Base-by-base conservation (phyloP, 208 protist species). In the Strigomonas galati region DNA sequence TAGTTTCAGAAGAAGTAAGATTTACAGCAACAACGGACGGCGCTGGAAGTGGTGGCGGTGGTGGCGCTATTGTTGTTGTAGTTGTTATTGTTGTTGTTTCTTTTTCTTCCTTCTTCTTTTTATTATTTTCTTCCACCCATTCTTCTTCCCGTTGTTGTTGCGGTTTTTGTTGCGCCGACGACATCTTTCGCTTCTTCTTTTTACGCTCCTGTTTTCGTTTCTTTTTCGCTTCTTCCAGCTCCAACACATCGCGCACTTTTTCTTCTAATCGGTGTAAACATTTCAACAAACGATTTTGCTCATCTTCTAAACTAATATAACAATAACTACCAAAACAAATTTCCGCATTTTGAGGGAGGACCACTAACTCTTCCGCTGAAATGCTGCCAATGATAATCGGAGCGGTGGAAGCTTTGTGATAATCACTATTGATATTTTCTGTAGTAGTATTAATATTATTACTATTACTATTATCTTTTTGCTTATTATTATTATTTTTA, bases 261-360 rank as follows among this genome's bases (percentile, higher is more conserved):
- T 62, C 28, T 35, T 35, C 4, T 3, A 62, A 19, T 2, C 26
- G 31, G 24, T 65, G 75, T 5, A 86, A 62, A 26, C 69, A 75
- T 43, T 60, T 48, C 19, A 69, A 69, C 68, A 89, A 60, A 5
- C 83, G 79, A 32, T 72, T 55, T 48, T 85, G 83, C 57, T 89
- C 83, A 48, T 89, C 83, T 44, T 86, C 67, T 58, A 89, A 63
- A 35, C 79, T 86, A 17, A 89, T 61, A 52, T 84, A 79, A 23
- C 83, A 69, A 75, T 79, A 89, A 7, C 83, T 74, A 15, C 83
- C 83, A 49, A 89, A 70, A 68, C 77, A 89, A 10, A 89, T 23
- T 67, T 89, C 79, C 2, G 80, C 79, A 35, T 86, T 85, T 30
- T 62, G n/a, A 40, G 79, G 79, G 37, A 89, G 72, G 12, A 67